Percentiles rank a stretch among this genome's conserved stretches.
Evolutionary conservation across 176 grass and related monocot species (phyloP).

Genomic region (Hordeum vulgare): DNA sequence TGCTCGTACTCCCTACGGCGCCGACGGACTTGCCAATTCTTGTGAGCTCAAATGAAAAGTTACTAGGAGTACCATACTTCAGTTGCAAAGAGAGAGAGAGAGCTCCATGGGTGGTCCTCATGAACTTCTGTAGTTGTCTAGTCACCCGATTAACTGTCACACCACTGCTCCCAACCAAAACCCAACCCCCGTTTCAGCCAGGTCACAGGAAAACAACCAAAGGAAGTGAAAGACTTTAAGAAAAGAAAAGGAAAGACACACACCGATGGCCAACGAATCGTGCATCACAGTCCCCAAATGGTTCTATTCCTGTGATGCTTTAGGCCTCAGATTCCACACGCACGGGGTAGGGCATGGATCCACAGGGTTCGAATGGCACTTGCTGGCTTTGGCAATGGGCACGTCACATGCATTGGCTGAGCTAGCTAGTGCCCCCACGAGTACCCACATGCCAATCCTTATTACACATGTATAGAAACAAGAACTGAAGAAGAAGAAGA

Average conservation of each 20-base stretch:
- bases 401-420: slow-evolving; percentile 20
- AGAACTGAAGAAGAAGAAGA: no score
- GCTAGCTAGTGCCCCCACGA: background rate
- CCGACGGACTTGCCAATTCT: background rate
- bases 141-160: background rate
- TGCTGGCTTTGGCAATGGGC: slow-evolving; percentile 9
- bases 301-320: slow-evolving; percentile 31
- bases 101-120: background rate
- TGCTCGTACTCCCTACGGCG: background rate
- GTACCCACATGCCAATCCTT: slow-evolving; percentile 28
- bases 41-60: background rate
- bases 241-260: slow-evolving; percentile 17
- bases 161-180: slow-evolving; percentile 7
- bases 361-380: slow-evolving; percentile 29
- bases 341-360: slow-evolving; percentile 8
- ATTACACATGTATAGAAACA: background rate
- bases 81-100: background rate
- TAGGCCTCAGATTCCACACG: slow-evolving; percentile 20
- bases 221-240: slow-evolving; percentile 14
- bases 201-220: slow-evolving; percentile 5
- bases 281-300: slow-evolving; percentile 12
- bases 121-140: background rate
- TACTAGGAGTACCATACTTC: no score
- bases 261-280: slow-evolving; percentile 11
- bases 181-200: slow-evolving; percentile 20